A percentile compares a stretch with the other conserved stretches of the same genome.
Conservation (phyloP, 352 stramenopile genomes). For the Globisporangium perplexum region DNA sequence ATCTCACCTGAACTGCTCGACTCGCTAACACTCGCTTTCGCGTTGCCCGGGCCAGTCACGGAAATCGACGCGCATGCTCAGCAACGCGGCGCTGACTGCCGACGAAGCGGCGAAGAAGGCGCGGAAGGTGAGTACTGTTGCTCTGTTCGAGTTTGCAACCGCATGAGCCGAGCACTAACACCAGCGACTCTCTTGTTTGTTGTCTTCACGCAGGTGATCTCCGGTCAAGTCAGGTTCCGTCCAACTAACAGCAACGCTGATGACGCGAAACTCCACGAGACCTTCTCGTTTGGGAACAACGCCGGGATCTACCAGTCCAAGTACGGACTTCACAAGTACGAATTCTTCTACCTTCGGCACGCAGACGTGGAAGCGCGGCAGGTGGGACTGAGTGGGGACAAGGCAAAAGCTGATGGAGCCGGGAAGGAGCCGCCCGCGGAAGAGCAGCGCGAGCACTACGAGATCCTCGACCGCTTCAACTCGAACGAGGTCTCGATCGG, state of each 20-base stretch:
- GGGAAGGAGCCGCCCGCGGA: constrained; percentile 14
- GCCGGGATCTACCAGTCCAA: constrained; percentile 59
- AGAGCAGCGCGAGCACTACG: constrained; percentile 22
- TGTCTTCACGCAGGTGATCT: constrained; percentile 21
- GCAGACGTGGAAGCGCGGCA: constrained; percentile 23
- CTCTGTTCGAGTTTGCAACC: not conserved
- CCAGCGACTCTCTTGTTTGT: not conserved
- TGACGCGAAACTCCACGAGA: constrained; percentile 21
- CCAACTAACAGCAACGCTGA: constrained; percentile 32
- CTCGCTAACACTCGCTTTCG: not conserved
- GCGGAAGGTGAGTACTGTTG: constrained; percentile 19
- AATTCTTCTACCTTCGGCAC: constrained; percentile 54
- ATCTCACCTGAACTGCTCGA: not conserved
- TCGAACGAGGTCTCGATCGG: constrained; percentile 52
- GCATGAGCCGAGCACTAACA: not conserved
- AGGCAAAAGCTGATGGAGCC: constrained; percentile 12
- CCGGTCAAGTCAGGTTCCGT: constrained; percentile 45
- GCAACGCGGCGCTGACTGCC: constrained; percentile 9
- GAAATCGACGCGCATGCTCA: constrained; percentile 18
- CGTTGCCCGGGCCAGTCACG: constrained; percentile 10
- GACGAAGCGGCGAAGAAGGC: constrained; percentile 38
- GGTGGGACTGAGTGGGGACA: constrained; percentile 16
- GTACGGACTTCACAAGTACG: constrained; percentile 50
- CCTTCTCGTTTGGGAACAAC: constrained; percentile 45
- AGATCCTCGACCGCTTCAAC: constrained; percentile 37